Evolutionary conservation across 2,329 filamentous ascomycete genomes (phyloP), one percentile per base, ranked within the genome.

Genomic region (Neonectria coccinea): DNA sequence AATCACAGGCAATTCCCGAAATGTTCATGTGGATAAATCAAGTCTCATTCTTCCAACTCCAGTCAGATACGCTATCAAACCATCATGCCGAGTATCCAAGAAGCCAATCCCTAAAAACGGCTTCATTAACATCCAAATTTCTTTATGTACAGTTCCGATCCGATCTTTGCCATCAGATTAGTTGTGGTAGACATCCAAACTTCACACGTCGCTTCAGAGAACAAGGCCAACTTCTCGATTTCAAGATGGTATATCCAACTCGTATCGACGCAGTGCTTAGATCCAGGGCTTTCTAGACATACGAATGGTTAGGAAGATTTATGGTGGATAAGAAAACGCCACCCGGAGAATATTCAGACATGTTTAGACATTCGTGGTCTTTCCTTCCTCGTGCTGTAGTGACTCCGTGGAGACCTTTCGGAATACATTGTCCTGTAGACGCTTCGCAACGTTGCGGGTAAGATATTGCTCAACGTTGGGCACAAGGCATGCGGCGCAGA

Each of bases 381-480:
- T 18, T 14, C 53, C 14, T 18, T 54, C 47, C 39, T 59, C 56
- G 4, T 68, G 44, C 18, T 60, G 59, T 4, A 57, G 20, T 33
- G 54, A 56, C 18, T 27, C 39, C 4, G 58, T 55, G 10, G 50
- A 47, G 2, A 45, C 36, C 47, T 65, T 70, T 42, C 68, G 56
- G 27, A 69, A 64, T 16, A 16, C 51, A 10, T 31, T 56, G 22
- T 68, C 56, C 29, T 81, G 79, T 54, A 84, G 73, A 66, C 77
- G 80, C 73, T 81, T 81, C 12, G 81, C 80, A 14, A 83, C 81
- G 56, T 83, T 79, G 56, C 78, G 73, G 1, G 78, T 82, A 39
- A 83, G 71, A 67, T 77, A 82, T 27, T 79, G 75, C 66, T 83
- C 79, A 18, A 83, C 77, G 65, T 84, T 78, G 18, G 81, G 81